Evolutionary conservation across 441 rosid genomes (phyloP).

Genomic region (Erysimum pusillum): DNA sequence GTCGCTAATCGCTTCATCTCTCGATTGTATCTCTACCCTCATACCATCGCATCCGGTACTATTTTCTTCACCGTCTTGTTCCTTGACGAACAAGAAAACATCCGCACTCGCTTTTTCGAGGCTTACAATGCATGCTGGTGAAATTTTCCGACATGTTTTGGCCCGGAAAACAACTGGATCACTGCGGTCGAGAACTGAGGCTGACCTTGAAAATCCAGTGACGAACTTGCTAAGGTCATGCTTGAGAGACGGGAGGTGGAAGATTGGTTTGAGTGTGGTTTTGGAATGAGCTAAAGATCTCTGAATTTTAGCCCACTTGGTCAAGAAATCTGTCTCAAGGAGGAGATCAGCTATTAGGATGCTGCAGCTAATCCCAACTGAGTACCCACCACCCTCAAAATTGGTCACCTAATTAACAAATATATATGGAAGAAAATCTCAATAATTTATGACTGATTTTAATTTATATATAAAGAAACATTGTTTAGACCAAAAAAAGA

Average conservation of each 20-base stretch:
- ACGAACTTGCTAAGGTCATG: background rate
- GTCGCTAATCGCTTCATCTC: slow-evolving; percentile 34
- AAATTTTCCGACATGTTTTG: slow-evolving; percentile 37
- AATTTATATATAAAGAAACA: background rate
- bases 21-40: slow-evolving; percentile 50
- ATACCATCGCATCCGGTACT: slow-evolving; percentile 12
- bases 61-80: slow-evolving; percentile 31
- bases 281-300: slow-evolving; percentile 39
- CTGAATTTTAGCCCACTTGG: slow-evolving; percentile 70
- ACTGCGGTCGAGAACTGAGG: slow-evolving; percentile 46
- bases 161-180: slow-evolving; percentile 50
- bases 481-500: background rate
- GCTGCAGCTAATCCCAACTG: slow-evolving; percentile 83
- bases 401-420: slow-evolving; percentile 66
- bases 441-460: background rate
- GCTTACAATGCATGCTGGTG: slow-evolving; percentile 45
- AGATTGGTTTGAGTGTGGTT: slow-evolving; percentile 52
- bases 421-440: background rate
- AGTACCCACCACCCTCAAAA: slow-evolving; percentile 84
- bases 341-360: slow-evolving; percentile 67
- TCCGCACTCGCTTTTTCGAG: slow-evolving; percentile 36
- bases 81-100: slow-evolving; percentile 56
- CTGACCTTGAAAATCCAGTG: slow-evolving; percentile 33
- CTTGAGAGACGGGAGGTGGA: slow-evolving; percentile 61
- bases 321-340: slow-evolving; percentile 54